Conservation (phyloP, 441 rosid genomes). For the Arabidopsis hybrid region DNA sequence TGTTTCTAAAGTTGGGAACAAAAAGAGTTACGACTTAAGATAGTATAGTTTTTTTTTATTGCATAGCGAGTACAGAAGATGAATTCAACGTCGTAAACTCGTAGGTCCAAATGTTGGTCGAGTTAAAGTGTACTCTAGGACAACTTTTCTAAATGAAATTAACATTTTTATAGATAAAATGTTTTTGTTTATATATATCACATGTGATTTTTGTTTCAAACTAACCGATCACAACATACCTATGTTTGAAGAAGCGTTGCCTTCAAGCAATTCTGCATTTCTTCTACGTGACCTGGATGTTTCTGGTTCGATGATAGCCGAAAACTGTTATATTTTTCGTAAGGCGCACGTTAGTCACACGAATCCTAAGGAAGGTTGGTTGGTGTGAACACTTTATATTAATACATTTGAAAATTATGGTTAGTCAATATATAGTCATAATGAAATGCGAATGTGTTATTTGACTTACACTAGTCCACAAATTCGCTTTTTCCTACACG, state of each 20-base stretch:
- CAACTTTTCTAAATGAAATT: too few species aligned
- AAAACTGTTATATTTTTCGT: too few species aligned
- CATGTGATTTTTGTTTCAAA: not conserved
- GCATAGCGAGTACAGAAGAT: conserved; percentile 8
- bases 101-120: conserved; percentile 19
- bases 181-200: not conserved
- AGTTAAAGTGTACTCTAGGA: not conserved
- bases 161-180: too few species aligned
- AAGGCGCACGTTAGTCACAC: conserved; percentile 2
- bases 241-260: not conserved
- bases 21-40: not conserved
- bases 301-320: not conserved
- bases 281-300: not conserved
- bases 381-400: conserved; percentile 26
- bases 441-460: conserved; percentile 25
- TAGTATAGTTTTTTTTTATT: not conserved
- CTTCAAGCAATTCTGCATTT: not conserved
- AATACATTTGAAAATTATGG: conserved; percentile 3
- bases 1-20: conserved; percentile 42
- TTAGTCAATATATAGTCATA: not conserved
- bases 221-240: not conserved
- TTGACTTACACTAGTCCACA: conserved; percentile 36
- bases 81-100: conserved; percentile 1
- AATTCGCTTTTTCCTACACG: not conserved
- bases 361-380: not conserved